Conservation (phyloP, 2,329 filamentous ascomycete species). For the Pseudogymnoascus sp. region DNA sequence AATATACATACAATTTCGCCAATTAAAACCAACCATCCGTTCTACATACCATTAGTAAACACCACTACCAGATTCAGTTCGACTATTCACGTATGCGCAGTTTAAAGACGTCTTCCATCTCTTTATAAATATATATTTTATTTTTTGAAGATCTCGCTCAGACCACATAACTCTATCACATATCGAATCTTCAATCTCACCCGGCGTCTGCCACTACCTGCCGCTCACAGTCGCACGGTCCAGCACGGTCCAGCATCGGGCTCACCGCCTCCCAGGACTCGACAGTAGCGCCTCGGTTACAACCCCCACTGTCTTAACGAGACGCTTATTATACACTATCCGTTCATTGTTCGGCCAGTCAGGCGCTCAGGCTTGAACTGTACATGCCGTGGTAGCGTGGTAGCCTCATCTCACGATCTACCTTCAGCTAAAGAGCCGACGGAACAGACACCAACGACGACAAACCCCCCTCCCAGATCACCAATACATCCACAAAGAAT, state of each 20-base stretch:
- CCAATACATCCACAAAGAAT: neutral
- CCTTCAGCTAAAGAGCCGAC: slow-evolving; percentile 6
- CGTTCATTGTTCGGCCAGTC: neutral
- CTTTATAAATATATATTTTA: neutral
- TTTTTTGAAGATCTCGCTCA: neutral
- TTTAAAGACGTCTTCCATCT: neutral
- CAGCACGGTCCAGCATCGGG: neutral
- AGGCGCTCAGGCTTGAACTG: slow-evolving; percentile 9
- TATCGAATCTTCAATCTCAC: slow-evolving; percentile 1
- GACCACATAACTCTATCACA: neutral
- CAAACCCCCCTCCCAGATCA: neutral
- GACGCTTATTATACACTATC: slow-evolving; percentile 5
- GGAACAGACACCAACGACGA: slow-evolving; percentile 2
- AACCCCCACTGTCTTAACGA: slow-evolving; percentile 7
- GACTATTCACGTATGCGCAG: neutral
- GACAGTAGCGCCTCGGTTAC: slow-evolving; percentile 8
- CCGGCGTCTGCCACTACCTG: neutral
- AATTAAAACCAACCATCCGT: neutral
- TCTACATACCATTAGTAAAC: neutral
- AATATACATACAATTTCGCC: neutral
- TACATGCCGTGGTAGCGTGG: neutral
- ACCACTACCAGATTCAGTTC: neutral
- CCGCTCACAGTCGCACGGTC: neutral
- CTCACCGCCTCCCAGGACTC: slow-evolving; percentile 5
- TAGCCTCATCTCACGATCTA: slow-evolving; percentile 10